Base-by-base conservation (phyloP, 1,139 yeast species). In the Wickerhamomyces sp. region DNA sequence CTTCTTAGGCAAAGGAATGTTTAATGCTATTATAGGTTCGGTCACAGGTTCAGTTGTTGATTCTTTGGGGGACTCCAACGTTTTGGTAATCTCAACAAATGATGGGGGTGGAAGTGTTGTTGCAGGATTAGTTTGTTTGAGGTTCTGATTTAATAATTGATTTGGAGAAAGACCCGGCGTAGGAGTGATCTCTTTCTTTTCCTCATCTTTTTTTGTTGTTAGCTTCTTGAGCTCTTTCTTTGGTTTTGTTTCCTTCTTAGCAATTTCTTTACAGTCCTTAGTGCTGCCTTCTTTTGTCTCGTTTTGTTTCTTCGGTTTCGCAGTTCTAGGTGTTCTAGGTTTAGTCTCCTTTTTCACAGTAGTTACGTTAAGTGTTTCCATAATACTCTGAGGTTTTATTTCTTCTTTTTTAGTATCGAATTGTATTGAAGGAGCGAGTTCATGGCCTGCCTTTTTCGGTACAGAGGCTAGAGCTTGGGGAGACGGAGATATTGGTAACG, bases 11-110 rank as follows among this genome's bases (percentile, higher is more conserved):
- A 81, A 56, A 0, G 87, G 88, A 7, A 81, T 72, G 45, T 79
- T 74, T n/a, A 81, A 56, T 5, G 80, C 78, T 15, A 79, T 72
- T 18, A 77, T 72, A 1, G 83, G 80, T 7, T 58, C 62, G 60
- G 40, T 69, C 59, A 32, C 55, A 52, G 35, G 54, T 49, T 27
- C 59, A 56, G 28, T 57, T 48, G 43, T 46, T 61, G 51, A 54
- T 54, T 40, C 52, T 52, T 41, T 51, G 55, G 52, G 58, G 57
- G 48, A 58, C 56, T 47, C 55, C 56, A 52, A 40, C 8, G 28
- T 45, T 39, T 17, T 18, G 36, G 30, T 16, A 4, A 50, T 44
- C 21, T 56, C 60, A 5, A 58, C 46, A 7, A 58, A 43, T 7
- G 52, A 49, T 9, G 56, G 53, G 1, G 59, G 39, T 3, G 58